A percentile compares a stretch with the other conserved stretches of the same genome.
Conservation (phyloP, 352 stramenopile species). For the Phytophthora pisi region DNA sequence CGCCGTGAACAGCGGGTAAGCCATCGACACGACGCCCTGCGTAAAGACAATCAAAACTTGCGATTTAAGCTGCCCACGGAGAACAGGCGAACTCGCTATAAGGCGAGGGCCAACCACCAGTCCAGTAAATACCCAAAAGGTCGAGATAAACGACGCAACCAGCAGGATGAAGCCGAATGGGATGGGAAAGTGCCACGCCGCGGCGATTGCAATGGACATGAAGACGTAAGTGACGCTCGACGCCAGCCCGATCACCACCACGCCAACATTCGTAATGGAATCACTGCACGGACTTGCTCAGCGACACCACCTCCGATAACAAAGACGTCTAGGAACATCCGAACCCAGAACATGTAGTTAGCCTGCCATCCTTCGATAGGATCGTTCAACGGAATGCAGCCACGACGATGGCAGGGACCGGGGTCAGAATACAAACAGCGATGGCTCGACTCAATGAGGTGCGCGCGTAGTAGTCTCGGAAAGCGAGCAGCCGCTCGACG, state of each 20-base stretch:
- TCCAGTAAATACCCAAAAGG: slow-evolving; percentile 13
- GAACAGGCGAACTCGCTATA: slow-evolving; percentile 1
- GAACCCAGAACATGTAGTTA: slow-evolving; percentile 34
- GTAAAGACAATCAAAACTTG: slow-evolving; percentile 16
- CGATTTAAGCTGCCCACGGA: slow-evolving; percentile 14
- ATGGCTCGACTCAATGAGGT: slow-evolving; percentile 11
- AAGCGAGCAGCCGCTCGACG: slow-evolving; percentile 16
- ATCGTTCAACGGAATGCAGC: slow-evolving; percentile 5
- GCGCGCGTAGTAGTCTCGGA: slow-evolving; percentile 17
- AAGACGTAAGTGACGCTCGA: slow-evolving; percentile 12
- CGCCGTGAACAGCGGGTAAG: slow-evolving; percentile 27
- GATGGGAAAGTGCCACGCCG: slow-evolving; percentile 26
- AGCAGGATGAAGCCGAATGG: slow-evolving; percentile 28
- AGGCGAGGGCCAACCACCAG: slow-evolving; percentile 4
- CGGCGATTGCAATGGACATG: slow-evolving; percentile 8
- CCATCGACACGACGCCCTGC: slow-evolving; percentile 20
- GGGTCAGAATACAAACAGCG: slow-evolving; percentile 8
- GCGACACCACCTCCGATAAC: slow-evolving; percentile 10
- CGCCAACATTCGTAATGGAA: slow-evolving; percentile 6
- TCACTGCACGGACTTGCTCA: slow-evolving; percentile 18
- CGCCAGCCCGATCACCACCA: slow-evolving; percentile 1
- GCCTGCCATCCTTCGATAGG: slow-evolving; percentile 13
- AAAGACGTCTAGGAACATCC: slow-evolving; percentile 13
- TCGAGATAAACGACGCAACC: slow-evolving; percentile 6
- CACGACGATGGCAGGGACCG: slow-evolving; percentile 7